phyloP scores from a whole-genome alignment of 2,329 filamentous ascomycete genomes.

The Davidsoniella eucalypti region DNA sequence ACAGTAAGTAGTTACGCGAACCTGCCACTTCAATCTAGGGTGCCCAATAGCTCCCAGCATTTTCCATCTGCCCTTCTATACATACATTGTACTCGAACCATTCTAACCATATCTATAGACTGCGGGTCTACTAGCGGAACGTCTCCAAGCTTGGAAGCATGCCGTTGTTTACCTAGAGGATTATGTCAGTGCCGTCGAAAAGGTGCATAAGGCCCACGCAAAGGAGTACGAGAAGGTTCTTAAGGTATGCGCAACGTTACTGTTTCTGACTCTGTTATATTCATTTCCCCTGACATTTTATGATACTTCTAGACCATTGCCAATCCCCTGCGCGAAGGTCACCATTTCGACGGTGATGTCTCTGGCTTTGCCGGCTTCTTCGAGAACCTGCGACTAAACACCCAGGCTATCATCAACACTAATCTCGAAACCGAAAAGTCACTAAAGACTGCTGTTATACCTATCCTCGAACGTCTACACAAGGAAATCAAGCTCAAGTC shows the following conservation, averaged over 20 bases:
- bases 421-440: constrained; percentile 85
- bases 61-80: neutral
- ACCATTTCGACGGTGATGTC: constrained; percentile 84
- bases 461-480: constrained; percentile 78
- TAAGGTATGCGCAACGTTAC: constrained; percentile 41
- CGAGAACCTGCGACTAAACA: constrained; percentile 86
- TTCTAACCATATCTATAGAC: constrained; percentile 31
- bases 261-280: neutral
- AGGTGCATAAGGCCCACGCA: constrained; percentile 64
- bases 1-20: constrained; percentile 28
- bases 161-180: constrained; percentile 82
- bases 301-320: constrained; percentile 49
- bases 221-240: constrained; percentile 93
- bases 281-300: neutral
- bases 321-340: constrained; percentile 69
- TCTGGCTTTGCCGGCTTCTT: constrained; percentile 81
- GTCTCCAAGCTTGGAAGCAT: constrained; percentile 91
- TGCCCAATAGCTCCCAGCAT: neutral
- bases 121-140: constrained; percentile 66
- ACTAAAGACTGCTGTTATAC: constrained; percentile 71
- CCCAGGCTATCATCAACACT: constrained; percentile 75
- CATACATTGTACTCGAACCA: too few species aligned
- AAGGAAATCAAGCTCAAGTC: constrained; percentile 93
- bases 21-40: too few species aligned
- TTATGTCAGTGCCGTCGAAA: constrained; percentile 72